phyloP scores from a whole-genome alignment of 2,329 filamentous ascomycete species.

The Remersonia thermophila region DNA sequence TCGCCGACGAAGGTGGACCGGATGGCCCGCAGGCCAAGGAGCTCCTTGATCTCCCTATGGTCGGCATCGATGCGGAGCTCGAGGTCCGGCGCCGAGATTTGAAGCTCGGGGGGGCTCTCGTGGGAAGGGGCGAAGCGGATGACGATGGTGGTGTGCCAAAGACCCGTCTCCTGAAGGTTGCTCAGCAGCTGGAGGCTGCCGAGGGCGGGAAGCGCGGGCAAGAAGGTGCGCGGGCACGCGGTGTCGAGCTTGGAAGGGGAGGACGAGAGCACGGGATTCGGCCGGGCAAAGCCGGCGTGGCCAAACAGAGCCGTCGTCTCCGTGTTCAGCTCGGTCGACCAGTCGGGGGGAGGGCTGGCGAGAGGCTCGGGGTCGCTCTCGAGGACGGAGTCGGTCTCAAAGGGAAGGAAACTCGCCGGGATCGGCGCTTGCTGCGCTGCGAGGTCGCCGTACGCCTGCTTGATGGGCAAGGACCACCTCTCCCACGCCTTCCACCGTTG shows the following conservation, averaged over 20 bases:
- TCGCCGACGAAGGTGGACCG: constrained; percentile 27
- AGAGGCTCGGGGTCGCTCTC: background rate
- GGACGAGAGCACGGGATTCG: constrained; percentile 6
- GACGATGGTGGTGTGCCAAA: constrained; percentile 27
- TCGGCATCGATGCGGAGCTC: constrained; percentile 27
- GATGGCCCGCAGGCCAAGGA: constrained; percentile 27
- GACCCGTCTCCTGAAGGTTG: constrained; percentile 17
- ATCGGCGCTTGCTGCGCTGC: constrained; percentile 1
- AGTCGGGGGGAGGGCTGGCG: constrained; percentile 1
- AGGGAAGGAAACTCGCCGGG: constrained; percentile 5
- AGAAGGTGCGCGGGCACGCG: constrained; percentile 27
- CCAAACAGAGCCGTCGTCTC: constrained; percentile 37
- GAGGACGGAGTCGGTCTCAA: constrained; percentile 13
- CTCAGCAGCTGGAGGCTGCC: constrained; percentile 28
- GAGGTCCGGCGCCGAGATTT: constrained; percentile 19
- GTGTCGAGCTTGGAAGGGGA: constrained; percentile 5
- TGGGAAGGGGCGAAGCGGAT: constrained; percentile 34
- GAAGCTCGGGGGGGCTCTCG: constrained; percentile 5
- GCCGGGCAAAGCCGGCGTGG: constrained; percentile 32
- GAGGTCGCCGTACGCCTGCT: background rate
- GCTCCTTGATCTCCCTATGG: constrained; percentile 22
- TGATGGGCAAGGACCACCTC: constrained; percentile 18
- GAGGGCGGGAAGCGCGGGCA: constrained; percentile 36
- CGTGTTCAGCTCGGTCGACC: constrained; percentile 14
- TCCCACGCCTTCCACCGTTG: constrained; percentile 24